Evolutionary conservation across 345 rosid genomes (phyloP), one percentile per base, ranked within the genome.

Genomic region (Turritis glabra): DNA sequence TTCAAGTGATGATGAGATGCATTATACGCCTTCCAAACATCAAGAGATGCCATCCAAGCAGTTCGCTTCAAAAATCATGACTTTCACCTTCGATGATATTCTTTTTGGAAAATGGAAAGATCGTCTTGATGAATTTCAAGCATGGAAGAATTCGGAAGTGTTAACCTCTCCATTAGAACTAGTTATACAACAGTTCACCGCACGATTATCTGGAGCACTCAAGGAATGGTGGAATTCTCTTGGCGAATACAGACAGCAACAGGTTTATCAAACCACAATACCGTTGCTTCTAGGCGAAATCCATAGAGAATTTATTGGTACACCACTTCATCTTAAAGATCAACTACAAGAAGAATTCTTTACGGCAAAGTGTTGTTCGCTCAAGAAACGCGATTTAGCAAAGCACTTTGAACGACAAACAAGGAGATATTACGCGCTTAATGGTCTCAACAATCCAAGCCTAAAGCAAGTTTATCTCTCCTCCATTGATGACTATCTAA

Each of bases 1-100:
- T 3, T 15, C 60, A 27, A 54, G 37, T 0, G 37, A 54, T 3
- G 37, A 26, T 3, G 35, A 54, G 0, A 54, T 54, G 37, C 0
- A 6, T 3, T 3, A 27, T 2, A 2, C 8, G 0, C 3, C 4
- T 0, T 8, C n/a, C 2, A 0, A 1, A 1, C 7, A 5, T 0
- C 56, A 51, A 5, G 30, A 23, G 0, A 12, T 1, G 1, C 17
- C 56, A 8, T 0, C 15, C 0, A 50, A 52, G 1, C 1, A 47
- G 1, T 23, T 52, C 9, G 7, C 57, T 1, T 52, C 57, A 1
- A 52, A 5, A 1, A 1, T 52, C 7, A 1, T 5, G 32, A 7
- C 1, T 0, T 52, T 52, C 2, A 23, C 17, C 1, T 7, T 19
- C 5, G 18, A 25, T 53, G 33, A 53, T 2, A 25, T 53, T 13